These are phyloP conservation scores for Sugiyamaella qingdaonensis DNA, from an alignment of 805 yeast species.

Conservation along the genomic window DNA sequence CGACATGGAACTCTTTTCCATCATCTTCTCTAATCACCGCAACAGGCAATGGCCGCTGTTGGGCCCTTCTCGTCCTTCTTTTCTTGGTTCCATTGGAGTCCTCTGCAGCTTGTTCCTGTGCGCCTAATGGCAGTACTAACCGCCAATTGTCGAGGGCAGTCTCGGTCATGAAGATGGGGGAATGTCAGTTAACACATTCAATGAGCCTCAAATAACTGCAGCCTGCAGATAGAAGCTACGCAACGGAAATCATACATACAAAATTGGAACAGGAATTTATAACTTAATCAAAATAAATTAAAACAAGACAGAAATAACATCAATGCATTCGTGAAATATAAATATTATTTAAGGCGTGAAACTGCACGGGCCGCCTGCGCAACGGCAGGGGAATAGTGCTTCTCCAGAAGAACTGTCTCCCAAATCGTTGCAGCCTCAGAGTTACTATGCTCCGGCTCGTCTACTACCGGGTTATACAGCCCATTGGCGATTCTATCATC, in stretches of 20 bases:
- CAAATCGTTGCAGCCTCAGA: constrained; percentile 86
- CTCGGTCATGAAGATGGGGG: too few species aligned
- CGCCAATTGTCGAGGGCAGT: too few species aligned
- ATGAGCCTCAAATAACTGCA: neutral
- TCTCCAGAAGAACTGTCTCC: constrained; percentile 75
- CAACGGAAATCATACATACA: neutral
- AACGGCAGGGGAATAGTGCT: constrained; percentile 82
- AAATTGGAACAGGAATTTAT: neutral
- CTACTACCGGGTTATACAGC: constrained; percentile 57
- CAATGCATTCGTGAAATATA: too few species aligned
- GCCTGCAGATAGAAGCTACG: neutral
- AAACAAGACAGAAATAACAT: neutral
- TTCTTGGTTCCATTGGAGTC: neutral
- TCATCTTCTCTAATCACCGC: constrained; percentile 15
- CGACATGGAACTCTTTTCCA: constrained; percentile 11
- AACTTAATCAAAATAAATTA: neutral
- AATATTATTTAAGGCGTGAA: constrained; percentile 1
- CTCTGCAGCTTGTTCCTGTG: too few species aligned
- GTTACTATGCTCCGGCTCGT: constrained; percentile 70
- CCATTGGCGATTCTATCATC: constrained; percentile 89
- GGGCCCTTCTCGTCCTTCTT: neutral
- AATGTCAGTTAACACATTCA: too few species aligned
- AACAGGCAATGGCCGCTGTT: constrained; percentile 10
- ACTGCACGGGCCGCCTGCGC: constrained; percentile 49
- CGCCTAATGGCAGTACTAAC: too few species aligned